Evolutionary conservation across 192 early-diverging fungal species (phyloP).

Genomic region (Backusella luteola): DNA sequence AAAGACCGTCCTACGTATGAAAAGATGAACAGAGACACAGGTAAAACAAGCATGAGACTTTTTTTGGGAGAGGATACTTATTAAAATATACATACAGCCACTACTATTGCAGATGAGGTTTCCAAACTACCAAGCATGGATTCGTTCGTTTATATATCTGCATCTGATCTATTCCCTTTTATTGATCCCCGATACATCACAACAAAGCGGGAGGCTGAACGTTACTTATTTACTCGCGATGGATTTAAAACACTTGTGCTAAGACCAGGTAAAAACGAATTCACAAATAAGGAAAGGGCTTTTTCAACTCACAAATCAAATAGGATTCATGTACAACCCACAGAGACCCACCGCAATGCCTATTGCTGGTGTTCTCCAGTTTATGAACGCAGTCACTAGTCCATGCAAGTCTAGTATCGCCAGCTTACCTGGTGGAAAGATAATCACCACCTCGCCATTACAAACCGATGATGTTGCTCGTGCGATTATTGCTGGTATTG

Average conservation of each 20-base stretch:
- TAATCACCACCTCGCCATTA: conserved; percentile 43
- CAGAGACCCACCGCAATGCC: conserved; percentile 57
- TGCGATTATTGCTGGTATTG: conserved; percentile 41
- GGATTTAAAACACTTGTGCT: conserved; percentile 52
- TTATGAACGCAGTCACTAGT: conserved; percentile 38
- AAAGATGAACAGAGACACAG: conserved; percentile 67
- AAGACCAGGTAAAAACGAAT: conserved; percentile 43
- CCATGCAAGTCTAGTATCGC: conserved; percentile 39
- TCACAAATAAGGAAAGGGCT: not conserved
- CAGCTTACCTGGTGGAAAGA: conserved; percentile 46
- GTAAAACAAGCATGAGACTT: conserved; percentile 24
- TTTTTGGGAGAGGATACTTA: too few relatives aligned
- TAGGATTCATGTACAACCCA: conserved; percentile 61
- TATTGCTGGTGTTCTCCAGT: conserved; percentile 51
- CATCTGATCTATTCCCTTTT: conserved; percentile 60
- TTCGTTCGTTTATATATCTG: conserved; percentile 69
- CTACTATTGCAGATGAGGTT: conserved; percentile 54
- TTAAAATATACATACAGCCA: conserved; percentile 36
- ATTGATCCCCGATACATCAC: conserved; percentile 68
- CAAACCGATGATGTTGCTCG: conserved; percentile 46
- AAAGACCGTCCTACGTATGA: conserved; percentile 54
- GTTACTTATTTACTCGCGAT: conserved; percentile 46
- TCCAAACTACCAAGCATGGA: conserved; percentile 39
- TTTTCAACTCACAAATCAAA: not conserved
- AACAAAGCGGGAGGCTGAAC: conserved; percentile 73